Percentiles rank a stretch among this genome's conserved stretches.
Evolutionary conservation across 2,329 filamentous ascomycete species (phyloP).

Genomic region (Aspergillus luchuensis): DNA sequence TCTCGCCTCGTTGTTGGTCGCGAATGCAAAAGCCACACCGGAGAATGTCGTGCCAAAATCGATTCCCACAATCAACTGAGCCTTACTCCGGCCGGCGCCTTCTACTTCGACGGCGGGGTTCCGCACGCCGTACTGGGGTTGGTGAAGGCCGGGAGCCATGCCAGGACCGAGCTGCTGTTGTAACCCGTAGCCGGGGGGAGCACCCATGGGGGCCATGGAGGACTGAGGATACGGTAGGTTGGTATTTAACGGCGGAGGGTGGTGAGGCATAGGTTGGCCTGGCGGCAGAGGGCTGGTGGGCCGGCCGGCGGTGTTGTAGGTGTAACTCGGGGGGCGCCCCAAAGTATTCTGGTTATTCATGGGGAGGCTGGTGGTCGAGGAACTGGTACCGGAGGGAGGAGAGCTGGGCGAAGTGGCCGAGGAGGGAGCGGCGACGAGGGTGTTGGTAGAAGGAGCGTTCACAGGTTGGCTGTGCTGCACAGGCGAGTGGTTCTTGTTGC

Average conservation of each 20-base stretch:
- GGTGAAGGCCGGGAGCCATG: conserved; percentile 30
- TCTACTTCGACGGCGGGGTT: conserved; percentile 68
- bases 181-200: conserved; percentile 50
- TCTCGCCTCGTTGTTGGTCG: conserved; percentile 94
- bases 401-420: conserved; percentile 38
- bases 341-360: conserved; percentile 59
- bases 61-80: conserved; percentile 96
- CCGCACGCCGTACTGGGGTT: conserved; percentile 32
- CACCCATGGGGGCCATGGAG: conserved; percentile 36
- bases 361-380: conserved; percentile 54
- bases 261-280: conserved; percentile 45
- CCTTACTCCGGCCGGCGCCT: conserved; percentile 85
- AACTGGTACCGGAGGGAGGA: conserved; percentile 44
- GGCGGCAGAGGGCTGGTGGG: conserved; percentile 56
- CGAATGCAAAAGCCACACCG: conserved; percentile 88
- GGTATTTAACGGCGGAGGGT: conserved; percentile 58
- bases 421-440: conserved; percentile 38
- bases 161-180: conserved; percentile 36
- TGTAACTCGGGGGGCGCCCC: conserved; percentile 66
- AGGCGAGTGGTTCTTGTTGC: conserved; percentile 53
- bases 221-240: conserved; percentile 53
- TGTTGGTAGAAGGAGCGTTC: conserved; percentile 34
- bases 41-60: conserved; percentile 99
- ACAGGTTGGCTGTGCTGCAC: conserved; percentile 27
- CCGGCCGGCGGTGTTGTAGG: conserved; percentile 56